Percentiles rank a stretch among this genome's conserved stretches.
Conservation (phyloP, 1,284 basidiomycete species). For the Leccinum subrobustum region DNA sequence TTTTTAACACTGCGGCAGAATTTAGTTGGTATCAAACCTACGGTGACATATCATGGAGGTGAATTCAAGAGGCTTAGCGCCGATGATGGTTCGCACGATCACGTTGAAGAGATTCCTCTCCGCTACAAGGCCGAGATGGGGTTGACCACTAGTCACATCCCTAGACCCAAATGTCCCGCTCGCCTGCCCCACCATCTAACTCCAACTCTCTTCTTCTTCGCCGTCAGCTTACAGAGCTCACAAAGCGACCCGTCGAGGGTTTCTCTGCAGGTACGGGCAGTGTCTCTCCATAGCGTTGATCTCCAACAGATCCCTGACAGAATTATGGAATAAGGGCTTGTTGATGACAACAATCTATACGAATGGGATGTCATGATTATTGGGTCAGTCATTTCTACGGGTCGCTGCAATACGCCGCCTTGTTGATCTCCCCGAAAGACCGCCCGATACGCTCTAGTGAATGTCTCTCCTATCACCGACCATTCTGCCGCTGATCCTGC, state of each 20-base stretch:
- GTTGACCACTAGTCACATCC: neutral
- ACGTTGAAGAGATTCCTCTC: conserved; percentile 7
- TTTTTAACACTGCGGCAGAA: no score
- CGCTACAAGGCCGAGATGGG: neutral
- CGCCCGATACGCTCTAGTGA: conserved; percentile 87
- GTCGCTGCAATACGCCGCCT: conserved; percentile 2
- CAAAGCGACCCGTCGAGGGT: conserved; percentile 87
- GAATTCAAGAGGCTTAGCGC: no score
- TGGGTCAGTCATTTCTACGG: conserved; percentile 56
- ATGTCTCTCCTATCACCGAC: conserved; percentile 33
- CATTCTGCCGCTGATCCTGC: conserved; percentile 6
- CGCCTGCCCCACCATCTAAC: conserved; percentile 50
- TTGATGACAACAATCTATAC: conserved; percentile 89
- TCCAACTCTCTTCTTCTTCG: conserved; percentile 75
- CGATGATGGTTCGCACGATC: neutral
- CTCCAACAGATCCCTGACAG: conserved; percentile 32
- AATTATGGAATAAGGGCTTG: conserved; percentile 62
- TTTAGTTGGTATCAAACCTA: no score
- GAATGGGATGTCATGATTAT: conserved; percentile 95
- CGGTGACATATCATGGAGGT: no score
- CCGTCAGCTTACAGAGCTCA: conserved; percentile 82
- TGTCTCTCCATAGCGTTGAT: conserved; percentile 25
- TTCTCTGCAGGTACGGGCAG: conserved; percentile 79
- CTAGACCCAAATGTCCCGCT: conserved; percentile 45
- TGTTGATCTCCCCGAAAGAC: conserved; percentile 48